Evolutionary conservation across 2,329 filamentous ascomycete genomes (phyloP), one percentile per base, ranked within the genome.

Genomic region (Geosmithia morbida): DNA sequence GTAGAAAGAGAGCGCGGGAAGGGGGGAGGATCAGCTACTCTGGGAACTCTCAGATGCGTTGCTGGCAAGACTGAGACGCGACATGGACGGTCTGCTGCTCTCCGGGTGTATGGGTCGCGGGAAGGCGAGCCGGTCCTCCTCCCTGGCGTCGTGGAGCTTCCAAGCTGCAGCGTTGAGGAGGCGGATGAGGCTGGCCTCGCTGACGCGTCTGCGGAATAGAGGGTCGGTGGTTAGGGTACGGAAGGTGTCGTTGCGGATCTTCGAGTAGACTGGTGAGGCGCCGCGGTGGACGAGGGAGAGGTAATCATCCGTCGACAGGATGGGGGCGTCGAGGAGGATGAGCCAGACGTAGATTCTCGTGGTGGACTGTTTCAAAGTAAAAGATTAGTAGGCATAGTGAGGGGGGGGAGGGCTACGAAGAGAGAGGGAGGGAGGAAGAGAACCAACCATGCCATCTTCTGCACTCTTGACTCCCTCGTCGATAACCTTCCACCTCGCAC

Each of bases 161-260:
- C 92, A 98, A 33, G 90, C 90, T 43, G 95, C 81, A 20, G 92
- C 92, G 61, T 98, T 98, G 49, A 98, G 77, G 4, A 98, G 76
- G 13, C 92, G 85, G 51, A 95, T 97, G 41, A 98, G 69, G 62
- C 86, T 94, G 51, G 94, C 94, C 65, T 98, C 92, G 49, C 87
- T 95, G 50, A 98, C 92, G 49, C 90, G 84, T 30, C 92, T 81
- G 51, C 92, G 86, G 71, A 97, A 98, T 37, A 98, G 78, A n/a
- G 90, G 89, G 59, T 98, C 92, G 46, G 90, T 96, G 30, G 92
- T 92, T 48, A 98, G 73, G 1, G 92, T 98, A 56, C 92, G 87
- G 64, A 97, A 97, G 41, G 92, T 96, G 64, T 98, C 92, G 66
- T 98, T 96, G 61, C 89, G 86, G 60, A 98, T 98, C 68, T 98